phyloP scores from a whole-genome alignment of 306 rosid species.

The Rosa persica region DNA sequence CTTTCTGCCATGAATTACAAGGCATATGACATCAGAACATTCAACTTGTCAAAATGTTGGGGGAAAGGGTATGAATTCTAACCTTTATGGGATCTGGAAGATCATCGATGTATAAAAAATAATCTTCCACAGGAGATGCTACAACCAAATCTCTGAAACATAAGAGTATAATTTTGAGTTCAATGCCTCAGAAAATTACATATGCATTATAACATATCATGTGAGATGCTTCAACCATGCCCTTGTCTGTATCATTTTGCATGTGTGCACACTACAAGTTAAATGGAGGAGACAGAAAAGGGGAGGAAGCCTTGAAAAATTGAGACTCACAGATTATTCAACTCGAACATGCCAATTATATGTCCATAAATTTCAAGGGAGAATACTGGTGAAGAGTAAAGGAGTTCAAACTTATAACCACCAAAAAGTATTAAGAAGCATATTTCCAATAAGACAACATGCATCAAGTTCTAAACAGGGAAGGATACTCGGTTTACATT shows the following conservation, averaged over 20 bases:
- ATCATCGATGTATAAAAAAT: constrained; percentile 77
- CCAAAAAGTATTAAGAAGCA: constrained; percentile 21
- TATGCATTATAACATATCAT: not conserved
- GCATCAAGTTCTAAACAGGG: constrained; percentile 25
- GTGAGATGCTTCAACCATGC: not conserved
- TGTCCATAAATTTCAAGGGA: constrained; percentile 92
- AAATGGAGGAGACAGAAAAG: constrained; percentile 20
- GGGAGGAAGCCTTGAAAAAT: constrained; percentile 8
- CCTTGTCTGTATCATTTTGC: constrained; percentile 17
- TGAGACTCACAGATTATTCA: constrained; percentile 80
- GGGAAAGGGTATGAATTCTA: constrained; percentile 24
- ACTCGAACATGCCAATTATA: constrained; percentile 96
- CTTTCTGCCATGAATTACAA: constrained; percentile 54
- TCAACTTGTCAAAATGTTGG: constrained; percentile 15
- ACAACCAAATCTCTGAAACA: constrained; percentile 88
- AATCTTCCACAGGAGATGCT: constrained; percentile 95
- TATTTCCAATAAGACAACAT: constrained; percentile 20
- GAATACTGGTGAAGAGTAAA: constrained; percentile 69
- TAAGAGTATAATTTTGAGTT: constrained; percentile 20
- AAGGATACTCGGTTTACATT: constrained; percentile 93
- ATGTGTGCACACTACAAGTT: constrained; percentile 17
- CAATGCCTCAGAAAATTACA: not conserved
- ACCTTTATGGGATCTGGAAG: constrained; percentile 68
- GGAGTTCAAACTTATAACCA: constrained; percentile 35
- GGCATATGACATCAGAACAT: constrained; percentile 9